Evolutionary conservation across 208 protist species (phyloP), one percentile per base, ranked within the genome.

Genomic region (Herpetomonas muscarum): DNA sequence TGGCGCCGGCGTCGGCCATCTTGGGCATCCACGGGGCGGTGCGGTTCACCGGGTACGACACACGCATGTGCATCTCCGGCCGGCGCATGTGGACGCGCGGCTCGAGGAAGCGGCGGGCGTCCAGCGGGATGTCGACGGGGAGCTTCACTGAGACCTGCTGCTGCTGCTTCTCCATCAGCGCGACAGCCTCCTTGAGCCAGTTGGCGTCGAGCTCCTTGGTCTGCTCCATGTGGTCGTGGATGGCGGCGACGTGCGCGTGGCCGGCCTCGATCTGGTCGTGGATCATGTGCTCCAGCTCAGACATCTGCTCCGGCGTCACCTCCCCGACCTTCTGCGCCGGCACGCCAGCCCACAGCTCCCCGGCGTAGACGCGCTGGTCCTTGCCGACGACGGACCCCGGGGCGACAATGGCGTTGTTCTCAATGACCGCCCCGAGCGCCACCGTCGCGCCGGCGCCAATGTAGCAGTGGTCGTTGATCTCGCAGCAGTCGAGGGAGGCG

Each of bases 321-420:
- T 97, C 87, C 13, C 55, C 77, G 13, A 95, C 67, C 68, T 95
- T 93, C 61, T 87, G 74, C 21, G 88, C 87, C 9, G 92, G 90
- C 46, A 86, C 82, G 25, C 92, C 92, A 1, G 87, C 89, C 92
- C 92, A 97, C 19, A 97, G 61, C 75, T 97, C 90, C 0, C 88
- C 87, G 5, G 81, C 70, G 55, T 93, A 77, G 22, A 97, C 77
- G 12, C 73, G 77, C n/a, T 61, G 57, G 55, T 94, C 90, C 56
- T 94, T 92, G n/a, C 70, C 53, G 30, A 97, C 76, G 1, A 78
- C 72, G 1, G 92, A 77, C 10, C 92, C 92, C 0, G 90, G 72
- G 0, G 88, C 92, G 0, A 97, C 74, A 30, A 96, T 92, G 2
- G 86, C 74, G 60, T 77, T 71, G 54, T 87, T 87, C 68, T 95